Evolutionary conservation across 768 basidiomycete species (phyloP).

Genomic region (Atractiella rhizophila): DNA sequence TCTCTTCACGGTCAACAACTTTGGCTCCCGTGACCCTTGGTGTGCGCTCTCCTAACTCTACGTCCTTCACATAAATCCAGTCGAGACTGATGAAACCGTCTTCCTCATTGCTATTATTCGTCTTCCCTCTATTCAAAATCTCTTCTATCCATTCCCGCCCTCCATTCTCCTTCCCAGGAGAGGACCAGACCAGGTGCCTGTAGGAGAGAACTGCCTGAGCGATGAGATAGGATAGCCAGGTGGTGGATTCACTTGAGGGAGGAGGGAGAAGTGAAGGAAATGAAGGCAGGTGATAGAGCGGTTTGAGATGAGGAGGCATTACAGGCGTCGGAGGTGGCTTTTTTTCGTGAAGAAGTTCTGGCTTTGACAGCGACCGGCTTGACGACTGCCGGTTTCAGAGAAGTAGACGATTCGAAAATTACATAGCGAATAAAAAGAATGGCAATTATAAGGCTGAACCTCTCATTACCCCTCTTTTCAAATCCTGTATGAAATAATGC

Average conservation of each 20-base stretch:
- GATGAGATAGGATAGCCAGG: constrained; percentile 73
- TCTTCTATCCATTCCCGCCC: constrained; percentile 23
- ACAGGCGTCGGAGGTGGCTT: not conserved
- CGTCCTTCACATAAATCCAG: constrained; percentile 14
- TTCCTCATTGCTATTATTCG: not conserved
- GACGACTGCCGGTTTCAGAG: no score
- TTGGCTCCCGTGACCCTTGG: no score
- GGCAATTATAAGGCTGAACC: constrained; percentile 13
- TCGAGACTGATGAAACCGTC: constrained; percentile 20
- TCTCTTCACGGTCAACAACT: no score
- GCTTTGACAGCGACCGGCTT: no score
- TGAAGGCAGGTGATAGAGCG: constrained; percentile 15
- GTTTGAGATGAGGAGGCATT: not conserved
- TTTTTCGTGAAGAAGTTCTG: not conserved
- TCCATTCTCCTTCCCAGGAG: constrained; percentile 14
- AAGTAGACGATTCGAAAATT: constrained; percentile 82
- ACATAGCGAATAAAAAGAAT: constrained; percentile 68
- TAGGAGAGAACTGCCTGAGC: constrained; percentile 32
- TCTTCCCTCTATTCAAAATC: constrained; percentile 21
- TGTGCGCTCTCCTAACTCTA: constrained; percentile 14
- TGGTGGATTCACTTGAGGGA: constrained; percentile 51
- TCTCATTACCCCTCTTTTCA: not conserved
- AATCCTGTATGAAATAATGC: constrained; percentile 1
- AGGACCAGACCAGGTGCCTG: constrained; percentile 3
- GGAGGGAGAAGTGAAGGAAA: constrained; percentile 18